These are phyloP conservation scores for Aspergillus homomorphus DNA, from an alignment of 495 filamentous ascomycete genomes.

Conservation along the genomic window DNA sequence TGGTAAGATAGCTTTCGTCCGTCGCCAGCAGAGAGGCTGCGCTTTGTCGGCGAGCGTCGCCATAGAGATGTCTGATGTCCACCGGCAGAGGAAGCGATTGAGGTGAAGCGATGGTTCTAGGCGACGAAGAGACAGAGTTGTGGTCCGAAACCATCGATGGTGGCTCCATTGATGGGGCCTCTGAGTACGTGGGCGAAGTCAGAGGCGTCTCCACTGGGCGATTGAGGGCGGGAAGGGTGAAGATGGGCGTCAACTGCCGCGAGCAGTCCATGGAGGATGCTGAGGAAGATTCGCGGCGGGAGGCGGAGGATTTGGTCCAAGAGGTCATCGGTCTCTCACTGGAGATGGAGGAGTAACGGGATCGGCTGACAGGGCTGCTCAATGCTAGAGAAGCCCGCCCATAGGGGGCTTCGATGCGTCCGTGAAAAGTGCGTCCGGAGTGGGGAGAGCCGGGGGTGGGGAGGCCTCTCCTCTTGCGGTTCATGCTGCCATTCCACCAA, in stretches of 20 bases:
- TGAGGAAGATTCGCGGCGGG: constrained; percentile 30
- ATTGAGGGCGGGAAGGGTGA: constrained; percentile 44
- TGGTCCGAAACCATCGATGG: constrained; percentile 72
- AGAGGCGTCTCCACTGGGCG: constrained; percentile 58
- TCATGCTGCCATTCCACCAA: constrained; percentile 97
- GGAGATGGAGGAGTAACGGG: constrained; percentile 32
- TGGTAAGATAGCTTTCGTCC: constrained; percentile 27
- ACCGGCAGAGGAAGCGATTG: constrained; percentile 40
- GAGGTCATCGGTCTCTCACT: constrained; percentile 24
- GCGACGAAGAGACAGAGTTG: constrained; percentile 61
- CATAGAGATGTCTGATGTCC: constrained; percentile 33
- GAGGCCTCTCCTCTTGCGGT: constrained; percentile 58
- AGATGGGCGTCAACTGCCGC: constrained; percentile 44
- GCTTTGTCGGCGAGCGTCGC: constrained; percentile 31
- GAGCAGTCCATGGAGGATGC: constrained; percentile 31
- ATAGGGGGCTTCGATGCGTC: constrained; percentile 44
- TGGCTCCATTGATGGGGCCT: constrained; percentile 59
- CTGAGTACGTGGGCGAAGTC: constrained; percentile 65
- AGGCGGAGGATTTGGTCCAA: constrained; percentile 34
- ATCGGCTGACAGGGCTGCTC: constrained; percentile 29
- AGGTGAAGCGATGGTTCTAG: constrained; percentile 43
- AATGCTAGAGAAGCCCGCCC: constrained; percentile 32
- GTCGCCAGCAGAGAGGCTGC: constrained; percentile 25
- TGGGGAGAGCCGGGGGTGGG: constrained; percentile 33
- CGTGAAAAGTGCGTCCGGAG: constrained; percentile 38